Conservation (phyloP, 306 rosid species). For the Fragaria vesca region DNA sequence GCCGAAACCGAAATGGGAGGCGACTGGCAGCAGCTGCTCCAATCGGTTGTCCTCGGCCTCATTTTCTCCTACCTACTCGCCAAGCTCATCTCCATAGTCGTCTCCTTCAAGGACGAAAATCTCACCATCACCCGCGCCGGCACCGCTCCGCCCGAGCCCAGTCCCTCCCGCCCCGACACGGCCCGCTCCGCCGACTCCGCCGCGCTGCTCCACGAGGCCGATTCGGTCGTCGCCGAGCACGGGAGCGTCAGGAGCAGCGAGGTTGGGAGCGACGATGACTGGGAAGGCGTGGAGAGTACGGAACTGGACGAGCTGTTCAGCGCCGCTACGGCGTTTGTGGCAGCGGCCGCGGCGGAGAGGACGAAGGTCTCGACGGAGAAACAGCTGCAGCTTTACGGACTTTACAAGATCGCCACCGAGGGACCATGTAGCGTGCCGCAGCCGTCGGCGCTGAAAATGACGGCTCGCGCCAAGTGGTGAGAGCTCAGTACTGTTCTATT, state of each 20-base stretch:
- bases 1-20: constrained; percentile 32
- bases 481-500: not conserved
- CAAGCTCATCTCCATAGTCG: constrained; percentile 78
- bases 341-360: constrained; percentile 89
- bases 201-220: constrained; percentile 38
- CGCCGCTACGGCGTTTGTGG: constrained; percentile 88
- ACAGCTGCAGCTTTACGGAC: constrained; percentile 85
- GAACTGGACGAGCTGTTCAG: constrained; percentile 86
- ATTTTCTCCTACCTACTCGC: constrained; percentile 95
- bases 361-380: constrained; percentile 68
- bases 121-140: constrained; percentile 52
- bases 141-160: not conserved
- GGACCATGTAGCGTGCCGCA: constrained; percentile 90
- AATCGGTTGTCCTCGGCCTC: constrained; percentile 75
- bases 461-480: constrained; percentile 96
- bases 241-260: constrained; percentile 69
- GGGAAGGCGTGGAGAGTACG: constrained; percentile 98
- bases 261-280: constrained; percentile 62
- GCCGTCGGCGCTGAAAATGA: constrained; percentile 87
- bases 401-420: constrained; percentile 95
- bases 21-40: constrained; percentile 86
- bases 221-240: constrained; percentile 83
- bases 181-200: constrained; percentile 1
- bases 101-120: constrained; percentile 85
- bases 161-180: not conserved